These are phyloP conservation scores for Salicornia ramosissima DNA, from an alignment of 148 eudicot genomes.

Conservation along the genomic window DNA sequence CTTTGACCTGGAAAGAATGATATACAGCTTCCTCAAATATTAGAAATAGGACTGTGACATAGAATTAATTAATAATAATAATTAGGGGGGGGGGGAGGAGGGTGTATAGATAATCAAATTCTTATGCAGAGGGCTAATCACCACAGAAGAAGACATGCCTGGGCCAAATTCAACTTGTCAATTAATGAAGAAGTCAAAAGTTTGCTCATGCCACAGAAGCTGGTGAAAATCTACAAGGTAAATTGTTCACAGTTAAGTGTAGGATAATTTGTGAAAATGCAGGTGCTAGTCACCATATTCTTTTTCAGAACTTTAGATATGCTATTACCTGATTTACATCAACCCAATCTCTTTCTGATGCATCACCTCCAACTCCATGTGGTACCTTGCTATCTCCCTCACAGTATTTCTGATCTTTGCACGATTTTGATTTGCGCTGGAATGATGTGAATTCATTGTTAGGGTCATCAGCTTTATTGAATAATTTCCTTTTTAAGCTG, in stretches of 20 bases:
- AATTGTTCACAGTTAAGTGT: constrained; percentile 7
- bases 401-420: constrained; percentile 28
- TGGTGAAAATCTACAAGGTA: constrained; percentile 51
- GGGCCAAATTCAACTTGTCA: constrained; percentile 40
- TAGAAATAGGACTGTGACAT: not conserved
- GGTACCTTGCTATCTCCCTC: constrained; percentile 21
- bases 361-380: constrained; percentile 28
- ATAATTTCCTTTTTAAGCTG: constrained; percentile 44
- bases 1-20: constrained; percentile 43
- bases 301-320: constrained; percentile 2
- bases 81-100: too few relatives aligned
- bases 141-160: constrained; percentile 40
- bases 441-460: constrained; percentile 28
- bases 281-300: not conserved
- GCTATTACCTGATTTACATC: constrained; percentile 43
- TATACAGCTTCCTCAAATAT: constrained; percentile 6
- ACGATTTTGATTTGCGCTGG: constrained; percentile 37
- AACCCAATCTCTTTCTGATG: constrained; percentile 33
- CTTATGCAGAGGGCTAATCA: constrained; percentile 3
- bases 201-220: constrained; percentile 34
- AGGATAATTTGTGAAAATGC: constrained; percentile 11
- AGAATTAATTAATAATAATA: too few relatives aligned
- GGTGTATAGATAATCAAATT: not conserved
- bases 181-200: constrained; percentile 42
- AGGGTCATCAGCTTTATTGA: constrained; percentile 28